phyloP scores from a whole-genome alignment of 192 early-diverging fungal genomes.

The Backusella tarrabulga region DNA sequence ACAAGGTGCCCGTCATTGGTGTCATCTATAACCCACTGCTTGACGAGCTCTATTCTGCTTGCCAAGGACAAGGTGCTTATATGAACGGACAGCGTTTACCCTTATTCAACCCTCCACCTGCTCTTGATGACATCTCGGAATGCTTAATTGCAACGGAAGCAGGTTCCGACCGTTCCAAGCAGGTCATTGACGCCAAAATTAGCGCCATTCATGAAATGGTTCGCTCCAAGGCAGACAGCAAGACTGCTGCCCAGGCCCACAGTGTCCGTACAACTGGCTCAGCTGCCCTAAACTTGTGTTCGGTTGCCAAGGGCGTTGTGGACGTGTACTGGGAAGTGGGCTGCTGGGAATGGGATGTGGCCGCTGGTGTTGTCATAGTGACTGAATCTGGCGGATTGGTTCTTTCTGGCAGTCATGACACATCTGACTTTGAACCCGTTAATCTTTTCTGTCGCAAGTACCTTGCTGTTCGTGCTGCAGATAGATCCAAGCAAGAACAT shows the following conservation, averaged over 20 bases:
- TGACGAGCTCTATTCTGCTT: conserved; percentile 68
- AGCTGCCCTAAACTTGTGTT: conserved; percentile 75
- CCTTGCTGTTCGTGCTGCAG: conserved; percentile 50
- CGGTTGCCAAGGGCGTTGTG: conserved; percentile 76
- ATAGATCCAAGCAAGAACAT: conserved; percentile 46
- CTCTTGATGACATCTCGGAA: conserved; percentile 61
- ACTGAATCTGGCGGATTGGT: conserved; percentile 83
- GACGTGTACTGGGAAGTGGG: conserved; percentile 96
- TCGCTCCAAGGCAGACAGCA: conserved; percentile 37
- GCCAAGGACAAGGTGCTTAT: conserved; percentile 63
- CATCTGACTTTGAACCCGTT: conserved; percentile 34
- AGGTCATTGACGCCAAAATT: conserved; percentile 65
- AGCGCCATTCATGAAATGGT: conserved; percentile 67
- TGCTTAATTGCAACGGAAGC: conserved; percentile 85
- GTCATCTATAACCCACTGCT: conserved; percentile 91
- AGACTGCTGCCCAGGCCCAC: conserved; percentile 43
- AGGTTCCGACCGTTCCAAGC: conserved; percentile 65
- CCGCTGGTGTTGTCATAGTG: conserved; percentile 83
- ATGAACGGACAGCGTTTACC: conserved; percentile 62
- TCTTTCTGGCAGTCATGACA: conserved; percentile 50
- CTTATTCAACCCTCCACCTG: conserved; percentile 51
- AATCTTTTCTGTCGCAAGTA: conserved; percentile 53
- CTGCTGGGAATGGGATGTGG: conserved; percentile 78
- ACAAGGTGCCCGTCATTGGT: conserved; percentile 76
- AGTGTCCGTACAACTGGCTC: conserved; percentile 78